Percentiles rank a stretch among this genome's conserved stretches.
Conservation (phyloP, 208 protist species). For the Crithidia acanthocephali region DNA sequence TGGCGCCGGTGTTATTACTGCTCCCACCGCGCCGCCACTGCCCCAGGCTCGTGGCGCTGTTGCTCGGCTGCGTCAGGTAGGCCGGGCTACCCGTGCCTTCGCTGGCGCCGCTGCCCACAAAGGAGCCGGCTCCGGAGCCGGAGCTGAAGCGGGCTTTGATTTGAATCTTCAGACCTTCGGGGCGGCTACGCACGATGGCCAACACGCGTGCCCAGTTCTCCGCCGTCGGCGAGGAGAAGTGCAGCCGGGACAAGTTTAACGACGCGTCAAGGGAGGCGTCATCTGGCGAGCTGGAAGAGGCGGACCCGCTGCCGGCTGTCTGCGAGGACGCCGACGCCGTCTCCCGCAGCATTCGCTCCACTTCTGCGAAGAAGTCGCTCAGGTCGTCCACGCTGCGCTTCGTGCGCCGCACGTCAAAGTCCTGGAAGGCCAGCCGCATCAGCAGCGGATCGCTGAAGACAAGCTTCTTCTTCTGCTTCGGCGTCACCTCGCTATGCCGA, state of each 20-base stretch:
- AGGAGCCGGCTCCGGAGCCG: constrained; percentile 27
- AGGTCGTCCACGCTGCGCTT: constrained; percentile 29
- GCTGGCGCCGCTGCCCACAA: constrained; percentile 17
- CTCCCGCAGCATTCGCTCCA: constrained; percentile 23
- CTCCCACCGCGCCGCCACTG: background rate
- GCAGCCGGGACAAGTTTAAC: background rate
- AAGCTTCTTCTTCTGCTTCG: constrained; percentile 68
- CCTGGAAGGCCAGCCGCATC: constrained; percentile 31
- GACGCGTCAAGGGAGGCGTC: constrained; percentile 14
- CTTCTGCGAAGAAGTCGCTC: constrained; percentile 23
- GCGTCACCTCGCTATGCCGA: constrained; percentile 56
- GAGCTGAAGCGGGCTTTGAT: constrained; percentile 31
- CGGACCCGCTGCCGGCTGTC: background rate
- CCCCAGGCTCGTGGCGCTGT: background rate
- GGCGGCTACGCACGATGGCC: constrained; percentile 44
- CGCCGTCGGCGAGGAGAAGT: constrained; percentile 8
- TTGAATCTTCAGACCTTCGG: constrained; percentile 47
- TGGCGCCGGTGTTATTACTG: background rate
- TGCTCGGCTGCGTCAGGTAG: background rate
- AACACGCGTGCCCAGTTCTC: constrained; percentile 51
- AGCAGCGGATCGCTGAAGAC: constrained; percentile 43
- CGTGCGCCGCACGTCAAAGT: constrained; percentile 13
- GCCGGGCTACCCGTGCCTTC: background rate
- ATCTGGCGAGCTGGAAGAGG: constrained; percentile 10
- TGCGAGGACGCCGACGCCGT: constrained; percentile 1